phyloP scores from a whole-genome alignment of 148 eudicot species.

The Arbutus unedo region DNA sequence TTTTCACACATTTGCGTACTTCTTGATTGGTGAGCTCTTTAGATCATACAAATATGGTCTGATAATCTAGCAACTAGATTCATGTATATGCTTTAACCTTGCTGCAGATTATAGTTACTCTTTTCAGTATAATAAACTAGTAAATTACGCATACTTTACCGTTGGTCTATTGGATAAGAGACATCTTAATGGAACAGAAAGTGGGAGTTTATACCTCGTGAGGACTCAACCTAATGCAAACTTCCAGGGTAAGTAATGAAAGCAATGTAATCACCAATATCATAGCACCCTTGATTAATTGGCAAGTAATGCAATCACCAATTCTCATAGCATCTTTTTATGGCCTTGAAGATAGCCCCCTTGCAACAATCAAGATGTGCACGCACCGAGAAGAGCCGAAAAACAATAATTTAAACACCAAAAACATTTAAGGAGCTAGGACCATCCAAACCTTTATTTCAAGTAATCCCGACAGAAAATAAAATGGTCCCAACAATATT shows the following conservation, averaged over 20 bases:
- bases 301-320: not conserved
- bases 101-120: not conserved
- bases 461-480: not conserved
- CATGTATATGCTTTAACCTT: not conserved
- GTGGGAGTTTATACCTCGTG: not conserved
- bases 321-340: not conserved
- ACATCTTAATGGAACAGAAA: not conserved
- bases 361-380: not conserved
- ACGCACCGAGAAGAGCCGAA: not conserved
- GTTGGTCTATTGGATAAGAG: not conserved
- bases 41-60: not conserved
- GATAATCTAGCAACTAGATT: not conserved
- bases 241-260: not conserved
- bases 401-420: not conserved
- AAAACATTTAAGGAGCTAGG: not conserved
- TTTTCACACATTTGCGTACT: not conserved
- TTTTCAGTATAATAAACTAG: not conserved
- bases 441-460: not conserved
- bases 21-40: not conserved
- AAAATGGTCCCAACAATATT: not conserved
- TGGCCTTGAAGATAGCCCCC: not conserved
- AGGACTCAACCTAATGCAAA: not conserved
- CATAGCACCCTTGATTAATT: not conserved
- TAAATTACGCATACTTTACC: not conserved
- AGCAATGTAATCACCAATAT: not conserved